phyloP scores from a whole-genome alignment of 2,329 filamentous ascomycete species.

The Sporothrix sp. region DNA sequence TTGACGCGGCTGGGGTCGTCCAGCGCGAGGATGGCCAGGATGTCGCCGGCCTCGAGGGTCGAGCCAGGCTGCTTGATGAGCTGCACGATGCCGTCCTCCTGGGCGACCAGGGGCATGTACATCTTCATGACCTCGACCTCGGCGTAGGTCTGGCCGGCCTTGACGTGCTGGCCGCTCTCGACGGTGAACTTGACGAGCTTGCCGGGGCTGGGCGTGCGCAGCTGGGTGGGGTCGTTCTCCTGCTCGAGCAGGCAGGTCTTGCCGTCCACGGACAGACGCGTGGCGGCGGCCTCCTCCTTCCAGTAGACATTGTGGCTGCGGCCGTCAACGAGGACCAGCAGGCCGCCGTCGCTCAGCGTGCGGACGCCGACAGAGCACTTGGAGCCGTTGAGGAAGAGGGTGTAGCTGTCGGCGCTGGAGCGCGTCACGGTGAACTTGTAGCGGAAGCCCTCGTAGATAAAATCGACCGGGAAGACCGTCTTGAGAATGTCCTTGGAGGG shows the following conservation, averaged over 20 bases:
- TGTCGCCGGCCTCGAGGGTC: constrained; percentile 95
- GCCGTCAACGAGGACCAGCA: constrained; percentile 81
- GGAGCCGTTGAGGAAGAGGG: constrained; percentile 97
- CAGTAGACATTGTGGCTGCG: constrained; percentile 98
- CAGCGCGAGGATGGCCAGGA: constrained; percentile 90
- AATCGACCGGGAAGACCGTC: constrained; percentile 95
- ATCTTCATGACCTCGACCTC: constrained; percentile 99
- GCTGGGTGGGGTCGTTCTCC: constrained; percentile 96
- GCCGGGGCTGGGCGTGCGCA: constrained; percentile 86
- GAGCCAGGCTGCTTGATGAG: constrained; percentile 98
- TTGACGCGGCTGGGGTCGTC: constrained; percentile 96
- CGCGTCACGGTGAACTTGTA: constrained; percentile 98
- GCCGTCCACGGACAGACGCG: constrained; percentile 89
- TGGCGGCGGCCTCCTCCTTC: constrained; percentile 97
- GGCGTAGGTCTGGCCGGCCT: constrained; percentile 83
- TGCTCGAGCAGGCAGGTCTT: constrained; percentile 98
- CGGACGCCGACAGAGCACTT: constrained; percentile 91
- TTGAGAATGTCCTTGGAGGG: constrained; percentile 93
- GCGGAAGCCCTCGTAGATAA: constrained; percentile 92
- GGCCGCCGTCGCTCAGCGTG: constrained; percentile 84
- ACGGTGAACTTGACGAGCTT: constrained; percentile 98
- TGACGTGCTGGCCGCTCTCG: constrained; percentile 88
- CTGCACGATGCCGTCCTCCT: constrained; percentile 93
- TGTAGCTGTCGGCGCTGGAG: constrained; percentile 87
- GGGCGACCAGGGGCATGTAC: constrained; percentile 97